Evolutionary conservation across 164 flowering plant species (phyloP).

Genomic region (Vitis riparia): DNA sequence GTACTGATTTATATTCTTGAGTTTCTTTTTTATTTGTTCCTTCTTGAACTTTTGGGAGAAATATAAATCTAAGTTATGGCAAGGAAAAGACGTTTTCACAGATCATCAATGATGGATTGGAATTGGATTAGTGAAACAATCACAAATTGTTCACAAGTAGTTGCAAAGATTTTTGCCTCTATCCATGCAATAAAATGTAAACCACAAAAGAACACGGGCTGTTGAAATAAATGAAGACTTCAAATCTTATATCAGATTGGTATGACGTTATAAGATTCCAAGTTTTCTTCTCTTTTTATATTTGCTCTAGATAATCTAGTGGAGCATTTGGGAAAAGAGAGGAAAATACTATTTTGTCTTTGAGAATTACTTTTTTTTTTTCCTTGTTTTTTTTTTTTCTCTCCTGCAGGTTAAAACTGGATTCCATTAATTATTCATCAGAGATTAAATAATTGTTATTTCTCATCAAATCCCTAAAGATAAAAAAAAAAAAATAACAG

Average conservation of each 20-base stretch:
- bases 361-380: background rate
- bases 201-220: no score
- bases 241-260: no score
- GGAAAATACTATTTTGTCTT: background rate
- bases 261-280: background rate
- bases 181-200: no score
- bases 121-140: no score
- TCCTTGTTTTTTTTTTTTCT: no score
- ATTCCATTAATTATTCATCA: background rate
- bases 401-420: background rate
- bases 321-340: background rate
- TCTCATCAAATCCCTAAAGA: background rate
- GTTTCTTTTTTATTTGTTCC: constrained; percentile 1
- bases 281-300: background rate
- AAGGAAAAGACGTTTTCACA: no score
- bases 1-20: constrained; percentile 27
- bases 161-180: no score
- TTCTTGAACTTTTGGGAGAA: background rate
- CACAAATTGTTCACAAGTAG: no score
- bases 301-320: background rate
- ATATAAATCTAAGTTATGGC: no score
- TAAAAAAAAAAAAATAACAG: background rate
- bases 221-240: no score
- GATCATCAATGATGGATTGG: no score
- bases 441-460: background rate